phyloP scores from a whole-genome alignment of 2,329 filamentous ascomycete species.

The Botrytis squamosa region DNA sequence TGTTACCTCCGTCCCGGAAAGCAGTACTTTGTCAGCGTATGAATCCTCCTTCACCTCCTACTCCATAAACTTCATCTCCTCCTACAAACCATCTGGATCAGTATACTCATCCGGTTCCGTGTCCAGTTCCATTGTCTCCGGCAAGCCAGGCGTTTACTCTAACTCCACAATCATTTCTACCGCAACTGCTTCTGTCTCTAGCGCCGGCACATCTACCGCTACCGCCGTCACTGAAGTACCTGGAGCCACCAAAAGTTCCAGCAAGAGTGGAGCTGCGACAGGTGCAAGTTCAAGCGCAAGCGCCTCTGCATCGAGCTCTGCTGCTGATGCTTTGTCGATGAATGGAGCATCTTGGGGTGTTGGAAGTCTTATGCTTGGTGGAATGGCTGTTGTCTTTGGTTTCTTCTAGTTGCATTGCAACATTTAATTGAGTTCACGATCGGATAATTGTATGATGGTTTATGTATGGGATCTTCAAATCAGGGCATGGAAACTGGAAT shows the following conservation, averaged over 20 bases:
- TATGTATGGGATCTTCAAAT: background rate
- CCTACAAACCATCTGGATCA: background rate
- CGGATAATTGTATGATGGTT: background rate
- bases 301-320: background rate
- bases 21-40: background rate
- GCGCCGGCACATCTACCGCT: conserved; percentile 9
- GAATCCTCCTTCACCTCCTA: conserved; percentile 1
- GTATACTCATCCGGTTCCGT: background rate
- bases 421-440: background rate
- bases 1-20: background rate
- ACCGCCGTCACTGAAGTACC: conserved; percentile 4
- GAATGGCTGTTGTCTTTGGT: conserved; percentile 18
- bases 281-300: background rate
- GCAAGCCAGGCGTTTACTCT: conserved; percentile 7
- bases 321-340: conserved; percentile 3
- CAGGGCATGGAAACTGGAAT: background rate
- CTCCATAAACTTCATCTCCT: background rate
- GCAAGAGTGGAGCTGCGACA: background rate
- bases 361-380: conserved; percentile 17
- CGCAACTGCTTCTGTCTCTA: background rate
- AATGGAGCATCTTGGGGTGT: background rate
- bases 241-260: background rate
- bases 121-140: conserved; percentile 1
- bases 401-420: conserved; percentile 9
- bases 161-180: conserved; percentile 14